Evolutionary conservation across 73 alveolate species (phyloP), one percentile per base, ranked within the genome.

Genomic region (Paramecium bursaria): DNA sequence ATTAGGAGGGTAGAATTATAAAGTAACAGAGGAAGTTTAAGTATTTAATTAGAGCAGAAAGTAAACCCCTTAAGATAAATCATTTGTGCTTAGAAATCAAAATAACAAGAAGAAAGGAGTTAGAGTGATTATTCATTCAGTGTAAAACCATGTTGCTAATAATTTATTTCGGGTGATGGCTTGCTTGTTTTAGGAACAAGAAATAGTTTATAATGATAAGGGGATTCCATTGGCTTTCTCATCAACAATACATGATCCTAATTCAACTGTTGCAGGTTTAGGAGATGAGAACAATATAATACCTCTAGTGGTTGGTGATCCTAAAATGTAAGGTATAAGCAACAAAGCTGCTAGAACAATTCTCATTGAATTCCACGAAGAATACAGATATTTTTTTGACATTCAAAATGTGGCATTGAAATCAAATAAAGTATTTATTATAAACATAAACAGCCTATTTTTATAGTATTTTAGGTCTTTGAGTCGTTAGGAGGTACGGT

Each of bases 231-330:
- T 67, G 7, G 82, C 82, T 11, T 67, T 67, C 21, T 39, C 33
- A 39, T 39, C 82, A 25, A 67, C 82, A 4, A 67, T 67, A 9
- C 82, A 67, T 17, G 82, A 67, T 67, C 82, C 82, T 39, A 67
- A 47, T 67, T 25, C 50, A 19, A 53, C 82, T 33, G 35, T 25
- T 33, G 50, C 82, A 15, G 53, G 60, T 5, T 15, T 21, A 67
- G 50, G 50, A 39, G 22, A 39, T 31, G 82, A 67, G 44, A 15
- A 33, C 44, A 67, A 67, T 67, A 53, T 57, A 9, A 30, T 42
- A 10, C 82, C 82, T 39, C 57, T 67, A 15, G 21, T 42, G 0
- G 60, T 31, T 4, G 39, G 60, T 10, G 82, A 67, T 67, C 82
- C 82, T 14, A 39, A 67, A 42, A 17, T 31, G 35, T 31, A 67